A percentile compares a stretch with the other conserved stretches of the same genome.
Evolutionary conservation across 176 grass and related monocot species (phyloP).

Genomic region (Ensete ventricosum): DNA sequence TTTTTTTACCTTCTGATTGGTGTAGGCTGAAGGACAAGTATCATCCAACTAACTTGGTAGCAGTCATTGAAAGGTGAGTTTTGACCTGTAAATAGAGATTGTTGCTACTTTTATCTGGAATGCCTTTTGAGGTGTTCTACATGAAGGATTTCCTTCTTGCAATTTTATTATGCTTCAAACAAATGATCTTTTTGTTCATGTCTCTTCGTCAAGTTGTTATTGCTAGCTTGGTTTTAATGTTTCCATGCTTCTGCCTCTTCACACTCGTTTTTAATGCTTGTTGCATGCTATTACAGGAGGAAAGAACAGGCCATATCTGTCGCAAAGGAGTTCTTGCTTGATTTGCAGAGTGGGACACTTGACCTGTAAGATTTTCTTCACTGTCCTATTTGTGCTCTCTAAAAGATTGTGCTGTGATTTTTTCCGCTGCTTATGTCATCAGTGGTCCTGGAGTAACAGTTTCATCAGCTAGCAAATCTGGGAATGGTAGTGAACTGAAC

Average conservation of each 20-base stretch:
- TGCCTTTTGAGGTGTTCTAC: neutral
- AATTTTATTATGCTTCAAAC: neutral
- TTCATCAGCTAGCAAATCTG: slow-evolving; percentile 34
- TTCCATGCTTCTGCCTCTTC: neutral
- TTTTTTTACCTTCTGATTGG: slow-evolving; percentile 18
- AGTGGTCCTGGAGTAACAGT: slow-evolving; percentile 66
- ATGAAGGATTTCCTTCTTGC: neutral
- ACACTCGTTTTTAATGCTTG: no score
- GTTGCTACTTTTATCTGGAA: neutral
- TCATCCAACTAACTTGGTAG: slow-evolving; percentile 86
- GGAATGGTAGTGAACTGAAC: slow-evolving; percentile 60
- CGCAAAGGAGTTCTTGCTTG: slow-evolving; percentile 79
- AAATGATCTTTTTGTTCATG: neutral
- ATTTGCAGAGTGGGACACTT: slow-evolving; percentile 84
- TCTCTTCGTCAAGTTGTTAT: neutral
- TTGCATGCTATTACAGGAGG: slow-evolving; percentile 25
- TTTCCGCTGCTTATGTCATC: neutral
- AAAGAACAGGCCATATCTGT: slow-evolving; percentile 38
- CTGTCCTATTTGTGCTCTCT: neutral
- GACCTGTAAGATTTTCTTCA: slow-evolving; percentile 58
- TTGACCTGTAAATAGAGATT: neutral
- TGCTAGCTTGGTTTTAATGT: neutral
- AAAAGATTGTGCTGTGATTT: neutral
- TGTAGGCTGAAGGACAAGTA: slow-evolving; percentile 94
- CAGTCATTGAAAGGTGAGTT: slow-evolving; percentile 86